Evolutionary conservation across 805 yeast genomes (phyloP).

Genomic region (Yamadazyma insecticola): DNA sequence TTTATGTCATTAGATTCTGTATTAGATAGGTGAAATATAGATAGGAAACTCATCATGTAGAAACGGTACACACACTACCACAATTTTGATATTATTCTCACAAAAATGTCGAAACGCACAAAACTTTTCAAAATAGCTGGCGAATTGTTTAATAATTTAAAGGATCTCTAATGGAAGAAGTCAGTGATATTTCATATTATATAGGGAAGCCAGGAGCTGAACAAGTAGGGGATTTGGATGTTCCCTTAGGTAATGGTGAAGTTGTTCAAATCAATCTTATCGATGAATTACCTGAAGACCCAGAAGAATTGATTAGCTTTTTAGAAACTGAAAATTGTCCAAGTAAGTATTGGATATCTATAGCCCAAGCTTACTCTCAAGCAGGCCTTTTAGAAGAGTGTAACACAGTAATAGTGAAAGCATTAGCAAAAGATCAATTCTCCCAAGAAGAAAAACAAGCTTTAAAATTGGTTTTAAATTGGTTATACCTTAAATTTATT

Average conservation of each 20-base stretch:
- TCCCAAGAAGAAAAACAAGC: conserved; percentile 2
- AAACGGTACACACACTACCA: no score
- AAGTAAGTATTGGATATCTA: conserved; percentile 75
- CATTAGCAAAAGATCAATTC: conserved; percentile 24
- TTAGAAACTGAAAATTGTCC: conserved; percentile 77
- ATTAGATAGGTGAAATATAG: no score
- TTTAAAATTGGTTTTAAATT: conserved; percentile 18
- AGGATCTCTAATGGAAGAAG: no score
- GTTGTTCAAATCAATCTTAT: conserved; percentile 79
- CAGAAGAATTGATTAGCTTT: conserved; percentile 73
- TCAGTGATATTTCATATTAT: conserved; percentile 33
- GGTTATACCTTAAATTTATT: conserved; percentile 57
- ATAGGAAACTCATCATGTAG: no score
- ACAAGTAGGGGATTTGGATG: conserved; percentile 40
- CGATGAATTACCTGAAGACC: conserved; percentile 85
- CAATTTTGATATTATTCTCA: no score
- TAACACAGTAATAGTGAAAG: conserved; percentile 56
- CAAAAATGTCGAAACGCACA: no score
- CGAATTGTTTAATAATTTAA: no score
- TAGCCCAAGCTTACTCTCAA: conserved; percentile 76
- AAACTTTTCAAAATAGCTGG: no score
- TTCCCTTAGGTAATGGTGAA: conserved; percentile 74
- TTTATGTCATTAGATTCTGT: no score
- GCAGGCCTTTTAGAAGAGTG: conserved; percentile 59
- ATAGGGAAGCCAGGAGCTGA: conserved; percentile 27